Base-by-base conservation (phyloP, 768 basidiomycete species). In the Steccherinum ochraceum region DNA sequence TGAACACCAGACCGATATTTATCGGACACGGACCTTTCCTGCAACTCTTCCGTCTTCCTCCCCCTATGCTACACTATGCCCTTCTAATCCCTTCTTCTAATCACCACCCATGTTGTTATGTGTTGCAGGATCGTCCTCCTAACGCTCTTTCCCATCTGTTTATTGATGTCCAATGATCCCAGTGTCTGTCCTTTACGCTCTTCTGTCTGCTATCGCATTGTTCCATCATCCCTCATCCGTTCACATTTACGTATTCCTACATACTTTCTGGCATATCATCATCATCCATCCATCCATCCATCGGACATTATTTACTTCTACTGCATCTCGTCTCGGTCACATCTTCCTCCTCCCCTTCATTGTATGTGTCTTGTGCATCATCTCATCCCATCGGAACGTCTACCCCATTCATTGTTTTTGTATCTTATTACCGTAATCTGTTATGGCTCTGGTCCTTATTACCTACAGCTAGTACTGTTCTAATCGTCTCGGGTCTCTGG, bases 391-490 rank as follows among this genome's bases (percentile, higher is more conserved):
- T 35, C 30, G 30, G 16, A 35, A 7, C 16, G 7, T 35, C 30
- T 16, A 35, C 16, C 30, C 30, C 30, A n/a, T n/a, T n/a, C 30
- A 35, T 35, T 16, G 30, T 35, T 35, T 49, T 40, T 24, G 27
- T 55, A 52, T 48, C 45, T 56, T 52, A 56, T 56, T 47, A 46
- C 7, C 16, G 30, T 35, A 35, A n/a, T 35, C 30, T 35, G 30
- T 16, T 35, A 16, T 16, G 7, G 7, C 45, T 49, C 30, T 50
- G 49, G 40, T 56, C 49, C 45, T 39, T n/a, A 24, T 43, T 52
- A 42, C 21, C 40, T 51, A 55, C 47, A 35, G 27, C 27, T 20
- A 39, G 12, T n/a, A 20, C n/a, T 30, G 12, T 27, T 39, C 18
- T 24, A 16, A 39, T 25, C 19, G 27, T 26, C 40, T 21, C 16